phyloP scores from a whole-genome alignment of 1,139 yeast species.

The Geotrichum fermentans region DNA sequence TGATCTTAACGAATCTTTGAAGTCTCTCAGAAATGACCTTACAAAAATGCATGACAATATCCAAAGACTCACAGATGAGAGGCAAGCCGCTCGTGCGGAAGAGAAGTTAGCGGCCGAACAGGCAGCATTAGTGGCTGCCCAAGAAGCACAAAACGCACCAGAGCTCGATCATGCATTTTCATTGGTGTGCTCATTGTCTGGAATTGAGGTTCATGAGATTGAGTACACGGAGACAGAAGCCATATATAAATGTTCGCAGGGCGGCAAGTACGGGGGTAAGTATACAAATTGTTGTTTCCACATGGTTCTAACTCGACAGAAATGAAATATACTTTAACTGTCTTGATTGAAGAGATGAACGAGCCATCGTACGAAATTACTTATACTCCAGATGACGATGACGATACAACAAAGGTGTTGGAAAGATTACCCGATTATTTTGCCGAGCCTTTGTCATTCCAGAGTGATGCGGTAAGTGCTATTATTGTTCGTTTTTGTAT shows the following conservation, averaged over 20 bases:
- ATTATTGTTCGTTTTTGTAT: not conserved
- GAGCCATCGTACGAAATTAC: conserved; percentile 11
- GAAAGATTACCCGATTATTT: conserved; percentile 18
- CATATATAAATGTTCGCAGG: conserved; percentile 14
- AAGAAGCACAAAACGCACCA: conserved; percentile 4
- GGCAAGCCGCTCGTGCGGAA: no score
- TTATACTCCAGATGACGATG: conserved; percentile 13
- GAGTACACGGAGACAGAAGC: conserved; percentile 17
- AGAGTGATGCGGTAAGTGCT: conserved; percentile 15
- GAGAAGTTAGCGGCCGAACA: not conserved
- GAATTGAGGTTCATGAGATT: conserved; percentile 15
- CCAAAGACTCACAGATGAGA: not conserved
- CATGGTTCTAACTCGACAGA: conserved; percentile 1
- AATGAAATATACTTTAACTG: conserved; percentile 14
- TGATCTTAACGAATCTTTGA: conserved; percentile 2
- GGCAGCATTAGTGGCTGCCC: conserved; percentile 4
- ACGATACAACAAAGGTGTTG: conserved; percentile 3
- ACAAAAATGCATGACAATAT: conserved; percentile 6
- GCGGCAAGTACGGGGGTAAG: conserved; percentile 16
- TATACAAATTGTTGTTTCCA: not conserved
- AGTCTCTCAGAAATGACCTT: conserved; percentile 4
- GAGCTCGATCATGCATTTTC: conserved; percentile 17
- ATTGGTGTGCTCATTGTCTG: conserved; percentile 13
- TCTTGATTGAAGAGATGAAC: conserved; percentile 7
- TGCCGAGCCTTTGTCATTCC: conserved; percentile 14